Evolutionary conservation across 2,329 filamentous ascomycete species (phyloP).

Genomic region (Trichoderma citrinoviride): DNA sequence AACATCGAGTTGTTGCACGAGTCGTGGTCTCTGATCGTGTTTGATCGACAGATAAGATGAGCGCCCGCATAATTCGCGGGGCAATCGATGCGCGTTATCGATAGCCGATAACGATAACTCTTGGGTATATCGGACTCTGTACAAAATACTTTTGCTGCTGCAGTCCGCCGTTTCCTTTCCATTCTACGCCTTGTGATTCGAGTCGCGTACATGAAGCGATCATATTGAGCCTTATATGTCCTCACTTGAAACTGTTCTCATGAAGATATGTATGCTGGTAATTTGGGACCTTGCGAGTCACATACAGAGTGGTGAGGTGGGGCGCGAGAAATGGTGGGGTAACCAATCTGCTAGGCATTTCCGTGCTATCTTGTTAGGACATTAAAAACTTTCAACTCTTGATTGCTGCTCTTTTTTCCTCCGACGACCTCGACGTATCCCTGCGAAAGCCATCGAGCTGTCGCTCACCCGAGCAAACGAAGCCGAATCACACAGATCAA

Average conservation of each 20-base stretch:
- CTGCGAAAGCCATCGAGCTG: not conserved
- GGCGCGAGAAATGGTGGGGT: not conserved
- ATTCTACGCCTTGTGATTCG: not conserved
- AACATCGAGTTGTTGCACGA: not conserved
- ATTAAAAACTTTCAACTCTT: not conserved
- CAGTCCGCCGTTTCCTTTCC: no score
- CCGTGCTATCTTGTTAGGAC: not conserved
- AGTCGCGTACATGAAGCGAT: not conserved
- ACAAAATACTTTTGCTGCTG: not conserved
- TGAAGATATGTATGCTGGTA: not conserved
- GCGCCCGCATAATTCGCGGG: not conserved
- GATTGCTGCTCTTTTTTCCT: not conserved
- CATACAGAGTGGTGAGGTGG: not conserved
- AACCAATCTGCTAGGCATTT: no score
- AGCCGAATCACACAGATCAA: no score
- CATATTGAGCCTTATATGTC: no score
- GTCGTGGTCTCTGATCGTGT: not conserved
- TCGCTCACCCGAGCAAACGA: not conserved
- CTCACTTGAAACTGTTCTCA: no score
- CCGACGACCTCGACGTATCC: not conserved
- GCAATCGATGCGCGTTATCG: not conserved
- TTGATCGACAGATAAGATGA: slow-evolving; percentile 13
- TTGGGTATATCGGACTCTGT: not conserved
- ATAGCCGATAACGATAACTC: not conserved
- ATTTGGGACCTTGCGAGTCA: not conserved